Evolutionary conservation across 2,329 filamentous ascomycete species (phyloP).

Genomic region (Akanthomyces lecanii): DNA sequence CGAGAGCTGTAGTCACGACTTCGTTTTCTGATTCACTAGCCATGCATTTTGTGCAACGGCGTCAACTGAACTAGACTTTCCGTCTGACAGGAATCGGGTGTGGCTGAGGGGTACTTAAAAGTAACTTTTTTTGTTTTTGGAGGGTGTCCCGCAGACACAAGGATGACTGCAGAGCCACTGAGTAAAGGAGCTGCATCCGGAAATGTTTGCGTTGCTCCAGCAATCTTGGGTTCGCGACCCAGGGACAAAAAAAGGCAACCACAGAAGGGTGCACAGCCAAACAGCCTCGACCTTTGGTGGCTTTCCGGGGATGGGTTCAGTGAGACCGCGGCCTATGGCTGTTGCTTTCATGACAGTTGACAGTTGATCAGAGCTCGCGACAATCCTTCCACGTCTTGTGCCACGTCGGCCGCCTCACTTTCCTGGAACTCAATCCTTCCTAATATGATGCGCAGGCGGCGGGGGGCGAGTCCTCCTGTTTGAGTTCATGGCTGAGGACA

Average conservation of each 20-base stretch:
- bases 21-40: not conserved
- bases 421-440: not conserved
- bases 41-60: not conserved
- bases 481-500: not conserved
- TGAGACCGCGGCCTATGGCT: not conserved
- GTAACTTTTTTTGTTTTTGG: not conserved
- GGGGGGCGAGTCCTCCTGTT: not conserved
- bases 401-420: constrained; percentile 6
- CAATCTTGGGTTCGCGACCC: not conserved
- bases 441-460: not conserved
- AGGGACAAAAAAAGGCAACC: not conserved
- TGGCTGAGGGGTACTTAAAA: constrained; percentile 4
- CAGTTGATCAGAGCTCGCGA: not conserved
- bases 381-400: not conserved
- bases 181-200: not conserved
- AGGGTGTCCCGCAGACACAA: not conserved
- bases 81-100: not conserved
- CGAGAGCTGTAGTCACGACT: not conserved
- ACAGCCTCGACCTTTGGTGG: constrained; percentile 3
- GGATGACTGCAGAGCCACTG: constrained; percentile 8
- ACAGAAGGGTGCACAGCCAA: not conserved
- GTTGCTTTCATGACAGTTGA: not conserved
- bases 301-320: not conserved
- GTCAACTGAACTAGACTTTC: not conserved
- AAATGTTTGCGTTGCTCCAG: not conserved